Base-by-base conservation (phyloP, 306 rosid genomes). In the Begonia fuchsioides region DNA sequence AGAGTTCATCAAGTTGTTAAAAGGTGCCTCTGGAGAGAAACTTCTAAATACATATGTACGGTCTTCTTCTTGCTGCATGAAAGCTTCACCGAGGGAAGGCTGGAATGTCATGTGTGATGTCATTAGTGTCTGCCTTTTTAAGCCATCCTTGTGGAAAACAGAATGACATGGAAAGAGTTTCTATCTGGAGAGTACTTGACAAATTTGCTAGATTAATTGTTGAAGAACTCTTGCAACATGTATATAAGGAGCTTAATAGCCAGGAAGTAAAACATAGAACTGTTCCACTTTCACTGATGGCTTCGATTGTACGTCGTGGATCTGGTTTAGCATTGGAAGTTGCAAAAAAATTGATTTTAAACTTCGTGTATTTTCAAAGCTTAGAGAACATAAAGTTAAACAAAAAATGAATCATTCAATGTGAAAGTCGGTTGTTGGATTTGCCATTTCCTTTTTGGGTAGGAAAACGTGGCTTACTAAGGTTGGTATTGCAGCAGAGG, bases 401-500 rank as follows among this genome's bases (percentile, higher is more conserved):
- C 59, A 26, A 43, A 58, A n/a, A 62, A 38, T 32, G 52, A 77
- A 72, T 32, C 63, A 44, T 50, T 69, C 75, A 0, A 54, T 68
- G 13, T 67, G 94, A 53, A 84, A 76, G 81, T 64, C 78, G 13
- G 81, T 79, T 69, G 90, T 90, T 55, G 70, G 66, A 14, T 90
- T 90, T n/a, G 87, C 97, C 0, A 65, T 90, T 87, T 81, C 97
- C 11, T 84, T 90, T 75, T 68, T 84, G 66, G 82, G 95, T 81
- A 35, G 97, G 94, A 12, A 75, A 61, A 46, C 95, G 92, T 3
- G 78, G 88, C 17, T 62, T 84, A 63, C 56, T 90, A 82, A 67
- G 94, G 52, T 81, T 80, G 74, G 43, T 90, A 49, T 49, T 90
- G 68, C 87, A 80, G 67, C 86, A 81, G 73, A 84, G 46, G 74